These are phyloP conservation scores for Santalum album DNA, from an alignment of 164 flowering plant genomes.

Conservation along the genomic window DNA sequence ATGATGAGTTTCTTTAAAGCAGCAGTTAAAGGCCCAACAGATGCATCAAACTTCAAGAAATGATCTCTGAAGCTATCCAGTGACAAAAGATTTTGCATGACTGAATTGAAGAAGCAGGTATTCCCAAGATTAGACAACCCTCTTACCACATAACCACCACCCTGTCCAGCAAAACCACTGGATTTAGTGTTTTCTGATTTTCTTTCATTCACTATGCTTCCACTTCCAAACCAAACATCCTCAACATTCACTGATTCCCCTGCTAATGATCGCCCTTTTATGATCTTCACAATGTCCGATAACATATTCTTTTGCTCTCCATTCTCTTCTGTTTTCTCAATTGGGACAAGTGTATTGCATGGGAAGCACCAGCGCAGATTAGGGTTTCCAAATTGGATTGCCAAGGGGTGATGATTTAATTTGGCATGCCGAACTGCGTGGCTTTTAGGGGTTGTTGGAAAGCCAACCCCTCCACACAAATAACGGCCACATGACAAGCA, in stretches of 20 bases:
- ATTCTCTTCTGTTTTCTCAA: slow-evolving; percentile 37
- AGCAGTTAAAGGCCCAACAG: slow-evolving; percentile 49
- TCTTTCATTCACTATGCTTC: slow-evolving; percentile 27
- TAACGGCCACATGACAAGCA: slow-evolving; percentile 87
- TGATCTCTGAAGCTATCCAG: slow-evolving; percentile 46
- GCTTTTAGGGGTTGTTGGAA: slow-evolving; percentile 52
- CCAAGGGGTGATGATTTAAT: slow-evolving; percentile 55
- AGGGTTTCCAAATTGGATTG: slow-evolving; percentile 58
- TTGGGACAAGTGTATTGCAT: slow-evolving; percentile 46
- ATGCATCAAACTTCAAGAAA: slow-evolving; percentile 35
- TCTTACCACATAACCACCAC: slow-evolving; percentile 39
- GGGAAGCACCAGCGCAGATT: slow-evolving; percentile 75
- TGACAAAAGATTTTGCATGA: slow-evolving; percentile 79
- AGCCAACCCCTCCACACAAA: slow-evolving; percentile 81
- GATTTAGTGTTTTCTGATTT: slow-evolving; percentile 20
- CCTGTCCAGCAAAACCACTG: slow-evolving; percentile 19
- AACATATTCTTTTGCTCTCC: slow-evolving; percentile 38
- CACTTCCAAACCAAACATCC: slow-evolving; percentile 48
- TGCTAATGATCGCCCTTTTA: slow-evolving; percentile 31
- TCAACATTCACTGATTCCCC: slow-evolving; percentile 35
- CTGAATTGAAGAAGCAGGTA: slow-evolving; percentile 89
- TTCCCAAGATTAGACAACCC: slow-evolving; percentile 86
- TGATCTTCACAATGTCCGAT: slow-evolving; percentile 41
- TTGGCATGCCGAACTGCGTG: slow-evolving; percentile 65
- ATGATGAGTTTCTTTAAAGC: slow-evolving; percentile 64